These are phyloP conservation scores for Sporisorium iseilematis-ciliati DNA, from an alignment of 1,284 basidiomycete species.

Conservation along the genomic window DNA sequence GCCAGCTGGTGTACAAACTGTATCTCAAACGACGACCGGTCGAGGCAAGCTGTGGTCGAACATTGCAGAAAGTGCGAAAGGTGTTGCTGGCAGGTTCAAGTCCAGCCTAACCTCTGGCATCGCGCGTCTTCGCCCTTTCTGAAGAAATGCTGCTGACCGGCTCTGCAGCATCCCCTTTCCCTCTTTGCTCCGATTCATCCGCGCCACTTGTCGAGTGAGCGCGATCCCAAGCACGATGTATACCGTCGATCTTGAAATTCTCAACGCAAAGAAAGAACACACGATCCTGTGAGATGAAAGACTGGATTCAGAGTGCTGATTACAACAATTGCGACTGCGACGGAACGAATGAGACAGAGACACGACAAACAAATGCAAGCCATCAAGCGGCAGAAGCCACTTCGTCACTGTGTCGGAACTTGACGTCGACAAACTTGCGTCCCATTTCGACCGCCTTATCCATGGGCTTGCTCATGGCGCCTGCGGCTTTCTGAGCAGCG, in stretches of 20 bases:
- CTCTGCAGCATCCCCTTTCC: no score
- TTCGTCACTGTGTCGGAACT: slow-evolving; percentile 32
- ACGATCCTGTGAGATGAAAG: not conserved
- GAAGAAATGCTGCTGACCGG: not conserved
- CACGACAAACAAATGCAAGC: not conserved
- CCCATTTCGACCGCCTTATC: slow-evolving; percentile 19
- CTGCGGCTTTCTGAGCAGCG: slow-evolving; percentile 51
- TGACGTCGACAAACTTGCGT: slow-evolving; percentile 41
- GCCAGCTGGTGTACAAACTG: not conserved
- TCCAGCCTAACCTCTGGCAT: not conserved
- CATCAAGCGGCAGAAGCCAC: slow-evolving; percentile 5
- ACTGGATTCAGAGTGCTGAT: not conserved
- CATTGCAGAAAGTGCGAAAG: not conserved
- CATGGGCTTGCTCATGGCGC: slow-evolving; percentile 26
- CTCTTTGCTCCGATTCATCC: no score
- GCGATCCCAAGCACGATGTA: not conserved
- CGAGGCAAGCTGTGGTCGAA: not conserved
- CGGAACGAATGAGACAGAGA: not conserved
- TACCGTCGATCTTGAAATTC: no score
- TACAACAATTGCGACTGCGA: not conserved
- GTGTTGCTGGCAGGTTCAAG: not conserved
- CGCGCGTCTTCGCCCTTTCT: not conserved
- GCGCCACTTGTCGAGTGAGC: not conserved
- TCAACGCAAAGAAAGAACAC: not conserved
- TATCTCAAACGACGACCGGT: not conserved